Evolutionary conservation across 2,329 filamentous ascomycete species (phyloP), one percentile per base, ranked within the genome.

Genomic region (Paradendryphiella salina): DNA sequence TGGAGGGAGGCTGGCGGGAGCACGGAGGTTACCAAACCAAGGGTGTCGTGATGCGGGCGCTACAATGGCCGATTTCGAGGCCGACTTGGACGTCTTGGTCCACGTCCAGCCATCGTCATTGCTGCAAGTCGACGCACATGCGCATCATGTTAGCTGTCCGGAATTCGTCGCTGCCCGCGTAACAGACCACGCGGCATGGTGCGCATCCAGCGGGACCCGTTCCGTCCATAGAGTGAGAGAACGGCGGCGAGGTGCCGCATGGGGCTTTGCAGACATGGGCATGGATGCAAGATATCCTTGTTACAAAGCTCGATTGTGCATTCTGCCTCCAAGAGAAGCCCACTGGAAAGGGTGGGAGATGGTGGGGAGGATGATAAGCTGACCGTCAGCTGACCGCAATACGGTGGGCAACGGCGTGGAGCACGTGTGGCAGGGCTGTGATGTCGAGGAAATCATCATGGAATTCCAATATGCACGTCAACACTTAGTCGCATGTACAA

Each of bases 171-270:
- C 44, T 42, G 35, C 20, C 29, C 35, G 45, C 31, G 46, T 51
- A 40, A 49, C 43, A 34, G 32, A 48, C 37, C 32, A 57, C 36
- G 52, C 37, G 53, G 50, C 52, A 57, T 55, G 42, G 54, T 47
- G 50, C 47, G 53, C 50, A 54, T 11, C 14, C 42, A 42, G 49
- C 61, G 58, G 60, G 40, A 49, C 55, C 64, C 66, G 60, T 68
- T 68, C 64, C 67, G 51, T 46, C 56, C 58, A 62, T 56, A 64
- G 56, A 57, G 54, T 56, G 46, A 59, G 55, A 45, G 48, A 48
- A 40, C 60, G 54, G 54, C 60, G 39, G 51, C 40, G 42, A 57
- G 38, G 43, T 52, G 35, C 48, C 50, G 46, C 45, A 50, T 51
- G 52, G 52, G 55, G 50, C 54, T 10, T 40, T 52, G 52, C 52